Base-by-base conservation (phyloP, 805 yeast genomes). In the Isabelozyma gotoi region DNA sequence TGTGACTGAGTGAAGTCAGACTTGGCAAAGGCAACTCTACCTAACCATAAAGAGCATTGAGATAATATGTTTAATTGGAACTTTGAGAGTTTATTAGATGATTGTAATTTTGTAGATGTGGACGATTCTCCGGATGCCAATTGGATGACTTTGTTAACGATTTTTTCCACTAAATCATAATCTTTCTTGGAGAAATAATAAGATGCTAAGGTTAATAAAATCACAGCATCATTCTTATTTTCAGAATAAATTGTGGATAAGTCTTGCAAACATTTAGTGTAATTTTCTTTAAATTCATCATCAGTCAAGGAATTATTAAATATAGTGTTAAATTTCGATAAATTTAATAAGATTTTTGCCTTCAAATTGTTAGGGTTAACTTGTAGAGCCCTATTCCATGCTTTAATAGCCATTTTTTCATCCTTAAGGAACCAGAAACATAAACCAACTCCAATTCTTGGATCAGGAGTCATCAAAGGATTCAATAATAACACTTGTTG, bases 401-500 rank as follows among this genome's bases (percentile, higher is more conserved):
- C 85, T 39, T 71, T 68, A 5, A 77, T 57, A 0, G 99, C 98
- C 70, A 88, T 77, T 40, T 77, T 77, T 49, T 80, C 78, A 61
- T 88, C 96, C 41, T 85, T 85, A 48, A 94, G 69, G 47, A 80
- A 80, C 97, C 97, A 94, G 60, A 84, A 92, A 63, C 97, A 91
- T 50, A 94, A 69, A 29, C 99, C 99, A 47, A 92, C 81, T 20
- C 98, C 99, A 47, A 94, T 77, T 63, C 99, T 76, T 15, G 97
- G 95, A 67, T 92, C 97, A 4, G 98, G 97, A 52, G 78, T 78
- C 52, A 85, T 68, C 31, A 85, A 60, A 2, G 97, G 97, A 48
- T 89, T 84, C 39, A 83, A 72, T 27, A 84, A 75, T 50, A 94
- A 71, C 6, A 87, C 83, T 50, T 85, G 86, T 71, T 94, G 99